Evolutionary conservation across 495 filamentous ascomycete species (phyloP).

Genomic region (Cercophora newfieldiana): DNA sequence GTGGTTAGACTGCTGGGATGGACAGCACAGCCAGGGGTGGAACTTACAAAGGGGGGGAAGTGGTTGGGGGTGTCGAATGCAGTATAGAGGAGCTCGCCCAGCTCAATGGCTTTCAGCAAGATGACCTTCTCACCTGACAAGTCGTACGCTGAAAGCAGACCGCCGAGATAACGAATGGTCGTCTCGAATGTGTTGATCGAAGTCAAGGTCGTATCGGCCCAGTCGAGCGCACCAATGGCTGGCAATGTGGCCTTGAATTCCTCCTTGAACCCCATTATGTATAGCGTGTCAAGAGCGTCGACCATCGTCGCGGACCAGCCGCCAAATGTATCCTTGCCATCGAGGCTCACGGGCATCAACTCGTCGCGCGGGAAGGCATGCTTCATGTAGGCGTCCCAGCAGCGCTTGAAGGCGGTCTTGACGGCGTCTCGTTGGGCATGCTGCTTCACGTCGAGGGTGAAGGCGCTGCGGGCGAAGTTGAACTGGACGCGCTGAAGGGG

Average conservation of each 20-base stretch:
- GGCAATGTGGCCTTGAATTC: constrained; percentile 76
- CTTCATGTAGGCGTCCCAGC: constrained; percentile 75
- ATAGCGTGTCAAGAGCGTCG: constrained; percentile 76
- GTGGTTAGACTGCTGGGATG: neutral
- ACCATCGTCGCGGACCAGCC: constrained; percentile 83
- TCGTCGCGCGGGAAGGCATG: constrained; percentile 86
- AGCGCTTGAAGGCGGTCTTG: constrained; percentile 8
- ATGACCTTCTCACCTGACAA: constrained; percentile 61
- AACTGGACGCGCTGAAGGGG: constrained; percentile 3
- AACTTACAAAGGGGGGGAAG: constrained; percentile 65
- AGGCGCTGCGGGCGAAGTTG: neutral
- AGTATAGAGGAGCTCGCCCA: constrained; percentile 76
- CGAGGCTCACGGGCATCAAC: constrained; percentile 61
- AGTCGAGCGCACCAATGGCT: constrained; percentile 68
- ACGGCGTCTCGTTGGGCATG: constrained; percentile 10
- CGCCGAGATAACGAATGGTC: constrained; percentile 72
- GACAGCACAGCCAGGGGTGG: neutral
- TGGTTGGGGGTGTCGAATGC: constrained; percentile 87
- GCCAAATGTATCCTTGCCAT: constrained; percentile 63
- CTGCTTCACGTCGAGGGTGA: neutral
- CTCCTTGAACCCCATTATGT: constrained; percentile 77
- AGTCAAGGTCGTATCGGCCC: constrained; percentile 58
- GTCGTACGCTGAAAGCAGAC: constrained; percentile 76
- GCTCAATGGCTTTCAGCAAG: constrained; percentile 73
- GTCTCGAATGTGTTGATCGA: constrained; percentile 70